Percentiles rank a stretch among this genome's conserved stretches.
Conservation (phyloP, 257 asterid genomes). For the Nicotiana paniculata region DNA sequence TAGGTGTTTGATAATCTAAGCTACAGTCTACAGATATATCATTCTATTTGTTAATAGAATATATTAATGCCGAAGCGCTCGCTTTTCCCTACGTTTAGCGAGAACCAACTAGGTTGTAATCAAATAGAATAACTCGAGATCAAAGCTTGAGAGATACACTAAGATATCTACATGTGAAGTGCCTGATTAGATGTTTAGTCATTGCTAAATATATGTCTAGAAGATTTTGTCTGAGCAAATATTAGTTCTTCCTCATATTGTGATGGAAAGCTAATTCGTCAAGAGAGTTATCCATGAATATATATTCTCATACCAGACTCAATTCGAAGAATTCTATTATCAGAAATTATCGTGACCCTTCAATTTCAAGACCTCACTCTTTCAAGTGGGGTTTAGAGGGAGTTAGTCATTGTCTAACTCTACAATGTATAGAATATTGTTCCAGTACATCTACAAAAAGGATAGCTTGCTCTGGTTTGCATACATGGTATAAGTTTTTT, state of each 20-base stretch:
- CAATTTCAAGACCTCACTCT: background rate
- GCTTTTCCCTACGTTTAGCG: background rate
- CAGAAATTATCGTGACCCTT: background rate
- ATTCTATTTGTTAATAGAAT: too few species aligned
- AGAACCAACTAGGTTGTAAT: background rate
- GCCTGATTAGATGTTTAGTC: background rate
- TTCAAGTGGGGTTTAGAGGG: background rate
- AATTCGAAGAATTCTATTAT: background rate
- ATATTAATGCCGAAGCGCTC: too few species aligned
- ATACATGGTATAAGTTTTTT: background rate
- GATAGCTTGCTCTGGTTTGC: background rate
- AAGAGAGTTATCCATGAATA: background rate
- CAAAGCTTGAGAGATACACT: background rate
- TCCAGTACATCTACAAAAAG: background rate
- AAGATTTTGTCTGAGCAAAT: background rate
- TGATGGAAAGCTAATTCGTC: background rate
- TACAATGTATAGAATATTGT: background rate
- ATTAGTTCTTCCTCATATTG: background rate
- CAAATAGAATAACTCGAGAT: background rate
- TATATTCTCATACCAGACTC: background rate
- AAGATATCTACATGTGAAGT: background rate
- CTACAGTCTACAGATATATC: too few species aligned
- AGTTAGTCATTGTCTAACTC: background rate
- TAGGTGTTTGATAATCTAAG: background rate
- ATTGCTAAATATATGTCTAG: background rate